These are phyloP conservation scores for Tubosaeta sp. DNA, from an alignment of 768 basidiomycete species.

Conservation along the genomic window DNA sequence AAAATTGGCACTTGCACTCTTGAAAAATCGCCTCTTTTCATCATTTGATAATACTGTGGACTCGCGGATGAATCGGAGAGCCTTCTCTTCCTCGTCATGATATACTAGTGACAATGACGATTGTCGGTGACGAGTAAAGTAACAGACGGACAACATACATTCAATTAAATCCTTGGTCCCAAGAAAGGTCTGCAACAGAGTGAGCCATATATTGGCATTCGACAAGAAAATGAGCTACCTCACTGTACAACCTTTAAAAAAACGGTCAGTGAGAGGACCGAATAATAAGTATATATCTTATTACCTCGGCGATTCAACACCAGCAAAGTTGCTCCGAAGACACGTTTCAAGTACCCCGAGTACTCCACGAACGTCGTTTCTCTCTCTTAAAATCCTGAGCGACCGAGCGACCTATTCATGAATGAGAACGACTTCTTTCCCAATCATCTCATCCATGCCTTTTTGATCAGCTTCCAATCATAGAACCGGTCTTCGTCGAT, in stretches of 20 bases:
- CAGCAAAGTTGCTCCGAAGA: constrained; percentile 89
- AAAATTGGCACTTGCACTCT: constrained; percentile 81
- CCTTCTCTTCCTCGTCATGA: constrained; percentile 69
- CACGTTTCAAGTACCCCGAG: constrained; percentile 91
- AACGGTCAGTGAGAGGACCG: constrained; percentile 4
- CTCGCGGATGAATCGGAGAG: constrained; percentile 72
- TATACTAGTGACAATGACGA: constrained; percentile 54
- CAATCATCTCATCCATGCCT: constrained; percentile 37
- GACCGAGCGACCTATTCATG: constrained; percentile 66
- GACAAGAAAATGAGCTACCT: constrained; percentile 40
- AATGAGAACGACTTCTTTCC: background rate
- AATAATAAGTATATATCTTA: background rate
- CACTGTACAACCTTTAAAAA: constrained; percentile 74
- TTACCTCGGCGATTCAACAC: constrained; percentile 78
- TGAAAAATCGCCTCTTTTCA: constrained; percentile 92
- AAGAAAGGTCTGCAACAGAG: constrained; percentile 65
- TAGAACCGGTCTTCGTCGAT: constrained; percentile 86
- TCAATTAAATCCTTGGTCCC: constrained; percentile 92
- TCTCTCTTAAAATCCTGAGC: constrained; percentile 62
- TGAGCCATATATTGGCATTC: constrained; percentile 9
- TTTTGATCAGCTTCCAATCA: constrained; percentile 83
- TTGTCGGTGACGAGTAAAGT: background rate
- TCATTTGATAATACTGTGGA: constrained; percentile 71
- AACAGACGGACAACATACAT: constrained; percentile 39
- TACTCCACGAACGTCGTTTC: constrained; percentile 78